Evolutionary conservation across 1,139 yeast genomes (phyloP).

Genomic region (Geotrichum klebahnii): DNA sequence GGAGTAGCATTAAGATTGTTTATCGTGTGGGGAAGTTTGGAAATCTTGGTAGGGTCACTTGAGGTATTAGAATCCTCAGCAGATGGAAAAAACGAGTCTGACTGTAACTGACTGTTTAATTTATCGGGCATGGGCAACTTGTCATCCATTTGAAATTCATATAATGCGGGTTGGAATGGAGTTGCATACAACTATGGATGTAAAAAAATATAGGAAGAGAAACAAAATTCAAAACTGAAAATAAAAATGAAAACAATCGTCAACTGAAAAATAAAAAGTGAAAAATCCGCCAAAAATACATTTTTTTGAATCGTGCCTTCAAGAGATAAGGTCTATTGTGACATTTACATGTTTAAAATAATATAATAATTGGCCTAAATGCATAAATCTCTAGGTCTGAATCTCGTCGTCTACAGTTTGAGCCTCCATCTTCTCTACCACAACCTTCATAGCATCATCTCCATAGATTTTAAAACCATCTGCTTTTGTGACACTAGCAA

Average conservation of each 20-base stretch:
- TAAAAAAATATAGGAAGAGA: not conserved
- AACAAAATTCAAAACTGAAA: not conserved
- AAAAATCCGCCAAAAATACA: not conserved
- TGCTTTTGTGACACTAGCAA: slow-evolving; percentile 85
- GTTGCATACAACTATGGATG: too few relatives aligned
- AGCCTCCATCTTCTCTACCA: slow-evolving; percentile 70
- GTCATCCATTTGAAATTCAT: too few relatives aligned
- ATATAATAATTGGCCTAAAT: not conserved
- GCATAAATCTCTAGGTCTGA: slow-evolving; percentile 1
- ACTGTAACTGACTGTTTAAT: too few relatives aligned
- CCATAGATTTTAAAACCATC: slow-evolving; percentile 82
- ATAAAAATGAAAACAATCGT: not conserved
- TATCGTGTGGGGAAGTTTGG: too few relatives aligned
- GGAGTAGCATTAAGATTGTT: too few relatives aligned
- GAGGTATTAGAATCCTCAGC: too few relatives aligned
- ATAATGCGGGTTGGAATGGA: too few relatives aligned
- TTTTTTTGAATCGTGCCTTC: not conserved
- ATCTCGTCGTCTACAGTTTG: slow-evolving; percentile 54
- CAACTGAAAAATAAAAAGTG: not conserved
- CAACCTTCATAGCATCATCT: slow-evolving; percentile 78
- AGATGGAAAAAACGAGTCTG: too few relatives aligned
- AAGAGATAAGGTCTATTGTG: not conserved
- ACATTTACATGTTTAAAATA: slow-evolving; percentile 1
- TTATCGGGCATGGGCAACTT: too few relatives aligned
- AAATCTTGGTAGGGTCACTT: too few relatives aligned